Conservation (phyloP, 208 protist genomes). For the Leishmania amazonensis region DNA sequence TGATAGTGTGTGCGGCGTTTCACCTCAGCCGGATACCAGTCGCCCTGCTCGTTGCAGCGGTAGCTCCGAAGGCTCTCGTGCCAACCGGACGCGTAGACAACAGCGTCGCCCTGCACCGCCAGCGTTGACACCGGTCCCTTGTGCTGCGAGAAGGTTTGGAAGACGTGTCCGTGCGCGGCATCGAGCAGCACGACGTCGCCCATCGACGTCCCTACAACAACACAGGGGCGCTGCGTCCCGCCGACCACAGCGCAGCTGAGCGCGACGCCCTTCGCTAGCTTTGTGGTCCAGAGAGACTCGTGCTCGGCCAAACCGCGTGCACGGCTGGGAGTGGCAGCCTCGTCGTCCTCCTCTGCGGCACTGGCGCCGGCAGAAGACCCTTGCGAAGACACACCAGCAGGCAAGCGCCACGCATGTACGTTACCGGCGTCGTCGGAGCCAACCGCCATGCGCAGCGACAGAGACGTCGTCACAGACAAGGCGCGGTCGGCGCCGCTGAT, state of each 20-base stretch:
- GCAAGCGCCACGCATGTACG: conserved; percentile 69
- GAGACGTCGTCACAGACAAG: conserved; percentile 53
- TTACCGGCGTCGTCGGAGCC: conserved; percentile 85
- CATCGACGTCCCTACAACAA: conserved; percentile 82
- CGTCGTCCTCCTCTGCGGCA: background rate
- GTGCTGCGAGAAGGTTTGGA: conserved; percentile 83
- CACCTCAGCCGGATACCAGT: conserved; percentile 86
- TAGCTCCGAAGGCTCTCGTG: conserved; percentile 83
- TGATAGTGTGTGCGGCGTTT: conserved; percentile 92
- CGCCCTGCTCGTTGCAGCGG: conserved; percentile 26
- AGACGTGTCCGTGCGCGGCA: conserved; percentile 56
- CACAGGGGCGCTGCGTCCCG: conserved; percentile 38
- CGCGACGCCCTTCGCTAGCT: conserved; percentile 73
- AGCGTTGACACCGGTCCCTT: conserved; percentile 77
- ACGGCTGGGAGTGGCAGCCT: background rate
- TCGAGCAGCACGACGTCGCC: conserved; percentile 86
- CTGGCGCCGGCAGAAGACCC: background rate
- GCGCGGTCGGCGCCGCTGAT: conserved; percentile 83
- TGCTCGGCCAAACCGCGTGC: conserved; percentile 49
- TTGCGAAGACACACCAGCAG: background rate
- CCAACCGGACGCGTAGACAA: conserved; percentile 85
- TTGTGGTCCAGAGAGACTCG: conserved; percentile 72
- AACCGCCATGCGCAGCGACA: conserved; percentile 41
- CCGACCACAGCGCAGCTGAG: conserved; percentile 66
- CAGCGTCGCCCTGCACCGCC: conserved; percentile 34